These are phyloP conservation scores for Coniochaeta sp. DNA, from an alignment of 2,329 filamentous ascomycete species.

Conservation along the genomic window DNA sequence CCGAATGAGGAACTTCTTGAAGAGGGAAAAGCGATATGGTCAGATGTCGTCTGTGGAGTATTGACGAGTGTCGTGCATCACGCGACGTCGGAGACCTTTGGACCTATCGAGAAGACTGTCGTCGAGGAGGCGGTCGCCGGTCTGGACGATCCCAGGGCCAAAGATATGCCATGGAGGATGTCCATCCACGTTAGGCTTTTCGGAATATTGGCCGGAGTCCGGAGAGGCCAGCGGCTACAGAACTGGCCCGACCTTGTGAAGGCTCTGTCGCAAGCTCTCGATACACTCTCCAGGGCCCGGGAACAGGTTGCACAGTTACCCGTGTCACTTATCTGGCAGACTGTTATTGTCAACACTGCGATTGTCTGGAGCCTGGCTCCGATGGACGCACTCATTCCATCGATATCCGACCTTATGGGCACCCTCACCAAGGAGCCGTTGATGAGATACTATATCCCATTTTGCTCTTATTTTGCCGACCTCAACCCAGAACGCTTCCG, in stretches of 20 bases:
- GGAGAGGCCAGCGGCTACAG: constrained; percentile 66
- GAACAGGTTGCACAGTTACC: constrained; percentile 26
- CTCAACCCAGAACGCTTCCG: constrained; percentile 68
- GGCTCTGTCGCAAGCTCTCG: constrained; percentile 44
- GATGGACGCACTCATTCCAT: constrained; percentile 69
- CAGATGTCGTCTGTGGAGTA: constrained; percentile 64
- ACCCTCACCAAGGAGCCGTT: constrained; percentile 57
- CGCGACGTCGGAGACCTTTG: constrained; percentile 66
- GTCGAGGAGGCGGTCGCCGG: constrained; percentile 38
- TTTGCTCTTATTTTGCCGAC: constrained; percentile 75
- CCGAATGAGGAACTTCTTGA: constrained; percentile 39
- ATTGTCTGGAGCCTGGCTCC: constrained; percentile 69
- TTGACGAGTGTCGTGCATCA: constrained; percentile 79
- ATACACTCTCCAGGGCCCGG: constrained; percentile 32
- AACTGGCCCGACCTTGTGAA: constrained; percentile 64
- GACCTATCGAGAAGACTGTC: constrained; percentile 56
- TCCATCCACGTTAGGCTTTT: constrained; percentile 51
- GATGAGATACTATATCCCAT: constrained; percentile 69
- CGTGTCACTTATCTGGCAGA: constrained; percentile 44
- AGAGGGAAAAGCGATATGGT: constrained; percentile 40
- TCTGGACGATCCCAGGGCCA: constrained; percentile 23
- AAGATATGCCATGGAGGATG: constrained; percentile 29
- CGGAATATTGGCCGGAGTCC: constrained; percentile 66
- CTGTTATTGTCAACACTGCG: constrained; percentile 48
- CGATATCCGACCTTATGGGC: constrained; percentile 58